phyloP scores from a whole-genome alignment of 2,329 filamentous ascomycete genomes.

The Xylariaceae sp. region DNA sequence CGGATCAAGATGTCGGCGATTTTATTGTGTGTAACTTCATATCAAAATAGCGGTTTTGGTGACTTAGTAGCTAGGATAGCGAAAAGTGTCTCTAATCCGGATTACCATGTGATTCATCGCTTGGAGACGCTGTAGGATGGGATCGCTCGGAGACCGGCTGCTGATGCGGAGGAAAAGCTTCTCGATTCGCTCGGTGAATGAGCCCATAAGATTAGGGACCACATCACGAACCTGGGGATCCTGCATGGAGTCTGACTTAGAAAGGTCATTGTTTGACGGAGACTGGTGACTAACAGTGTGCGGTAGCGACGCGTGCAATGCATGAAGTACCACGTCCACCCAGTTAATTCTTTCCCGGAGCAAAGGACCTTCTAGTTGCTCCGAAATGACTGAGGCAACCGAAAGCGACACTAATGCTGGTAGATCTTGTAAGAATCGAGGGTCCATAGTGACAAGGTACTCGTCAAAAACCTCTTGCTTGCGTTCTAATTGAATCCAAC shows the following conservation, averaged over 20 bases:
- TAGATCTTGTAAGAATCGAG: conserved; percentile 57
- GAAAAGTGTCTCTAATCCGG: conserved; percentile 30
- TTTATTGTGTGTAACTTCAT: background rate
- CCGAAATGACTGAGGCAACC: conserved; percentile 65
- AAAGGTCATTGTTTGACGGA: conserved; percentile 11
- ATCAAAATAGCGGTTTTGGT: background rate
- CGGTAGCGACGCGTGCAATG: conserved; percentile 52
- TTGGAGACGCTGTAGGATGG: conserved; percentile 51
- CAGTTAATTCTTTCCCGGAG: conserved; percentile 61
- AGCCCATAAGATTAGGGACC: conserved; percentile 59
- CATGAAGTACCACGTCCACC: conserved; percentile 62
- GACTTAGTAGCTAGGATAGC: conserved; percentile 28
- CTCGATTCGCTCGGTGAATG: conserved; percentile 56
- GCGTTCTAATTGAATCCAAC: conserved; percentile 67
- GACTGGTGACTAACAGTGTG: conserved; percentile 51
- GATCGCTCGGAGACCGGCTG: conserved; percentile 50
- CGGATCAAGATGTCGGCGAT: background rate
- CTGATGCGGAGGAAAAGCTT: conserved; percentile 55
- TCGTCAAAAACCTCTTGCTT: conserved; percentile 65
- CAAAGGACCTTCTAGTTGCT: conserved; percentile 56
- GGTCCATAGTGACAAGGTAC: conserved; percentile 54
- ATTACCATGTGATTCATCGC: conserved; percentile 43
- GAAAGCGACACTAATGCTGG: conserved; percentile 66
- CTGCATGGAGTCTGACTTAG: conserved; percentile 42
- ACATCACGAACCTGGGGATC: conserved; percentile 58